phyloP scores from a whole-genome alignment of 768 basidiomycete genomes.

The Phanerochaete sordida region DNA sequence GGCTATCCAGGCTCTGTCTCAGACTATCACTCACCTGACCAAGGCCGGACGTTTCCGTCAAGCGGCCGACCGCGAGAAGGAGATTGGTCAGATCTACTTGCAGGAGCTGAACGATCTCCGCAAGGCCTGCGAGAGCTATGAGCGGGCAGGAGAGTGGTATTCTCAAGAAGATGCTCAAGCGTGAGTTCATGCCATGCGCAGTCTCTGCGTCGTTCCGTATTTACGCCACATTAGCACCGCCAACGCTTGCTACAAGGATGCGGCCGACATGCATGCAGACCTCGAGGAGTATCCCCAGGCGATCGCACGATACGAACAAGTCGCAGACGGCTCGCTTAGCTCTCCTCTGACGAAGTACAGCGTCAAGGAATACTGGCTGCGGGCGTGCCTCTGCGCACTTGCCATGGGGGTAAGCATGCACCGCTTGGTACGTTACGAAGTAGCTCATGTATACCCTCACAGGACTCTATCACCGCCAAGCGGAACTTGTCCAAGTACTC shows the following conservation, averaged over 20 bases:
- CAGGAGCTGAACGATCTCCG: slow-evolving; percentile 75
- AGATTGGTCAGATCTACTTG: slow-evolving; percentile 93
- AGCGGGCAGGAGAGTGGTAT: slow-evolving; percentile 95
- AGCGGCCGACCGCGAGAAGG: slow-evolving; percentile 96
- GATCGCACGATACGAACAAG: slow-evolving; percentile 85
- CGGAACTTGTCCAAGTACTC: slow-evolving; percentile 77
- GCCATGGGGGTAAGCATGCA: slow-evolving; percentile 72
- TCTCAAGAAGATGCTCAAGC: slow-evolving; percentile 95
- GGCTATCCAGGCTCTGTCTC: slow-evolving; percentile 81
- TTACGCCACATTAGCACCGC: slow-evolving; percentile 64
- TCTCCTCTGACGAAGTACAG: slow-evolving; percentile 94
- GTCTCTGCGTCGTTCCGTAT: not conserved
- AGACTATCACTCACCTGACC: slow-evolving; percentile 82
- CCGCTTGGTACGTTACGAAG: too few relatives aligned
- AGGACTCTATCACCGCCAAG: slow-evolving; percentile 85
- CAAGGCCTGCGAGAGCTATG: slow-evolving; percentile 88
- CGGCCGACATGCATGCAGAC: slow-evolving; percentile 91
- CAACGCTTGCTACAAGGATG: slow-evolving; percentile 93
- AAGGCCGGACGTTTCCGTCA: slow-evolving; percentile 89
- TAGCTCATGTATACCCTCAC: not conserved
- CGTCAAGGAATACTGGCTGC: slow-evolving; percentile 97
- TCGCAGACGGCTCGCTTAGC: slow-evolving; percentile 77
- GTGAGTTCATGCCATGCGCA: slow-evolving; percentile 45
- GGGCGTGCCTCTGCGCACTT: slow-evolving; percentile 81
- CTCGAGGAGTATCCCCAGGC: slow-evolving; percentile 83